Evolutionary conservation across 805 yeast species (phyloP), one percentile per base, ranked within the genome.

Genomic region (Schwanniomyces pseudopolymorphus): DNA sequence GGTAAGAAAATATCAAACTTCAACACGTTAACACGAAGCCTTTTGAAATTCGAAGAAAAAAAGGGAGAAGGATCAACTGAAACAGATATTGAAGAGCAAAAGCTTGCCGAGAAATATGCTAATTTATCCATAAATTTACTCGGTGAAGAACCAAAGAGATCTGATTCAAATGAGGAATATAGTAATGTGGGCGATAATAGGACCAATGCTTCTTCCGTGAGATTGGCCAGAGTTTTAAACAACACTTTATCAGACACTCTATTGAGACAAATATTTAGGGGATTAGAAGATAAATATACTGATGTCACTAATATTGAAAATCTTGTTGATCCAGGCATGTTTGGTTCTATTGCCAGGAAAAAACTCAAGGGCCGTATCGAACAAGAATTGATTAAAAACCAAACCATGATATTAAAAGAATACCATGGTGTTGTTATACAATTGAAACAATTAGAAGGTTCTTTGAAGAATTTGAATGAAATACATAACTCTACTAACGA

Each of bases 301-400:
- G 78, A 17, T 67, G 69, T 26, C 54, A 49, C 44, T 11, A 28
- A 51, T 9, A 58, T 66, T n/a, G 57, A 57, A 9, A 60, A 65
- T 14, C 54, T 79, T 38, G 71, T 79, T 4, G 77, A 74, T 39
- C 72, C 82, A 0, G 76, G 74, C 5, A 54, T 81, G 22, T 58
- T 74, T 11, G 92, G 92, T 0, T 76, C 83, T 2, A 69, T 84
- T 28, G 69, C 83, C 1, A 72, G 95, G 52, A 77, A 84, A 56
- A 73, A 79, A 33, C 66, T 87, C 42, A 70, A 84, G 45, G 80
- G 83, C 37, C 80, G 75, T 35, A 69, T 86, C 17, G 91, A 86
- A 55, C 67, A 69, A 24, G 87, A 84, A 45, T 59, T 85, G 25
- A 63, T 85, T 33, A 76, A 74, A 44, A 80, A 77, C 48, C 85